phyloP scores from a whole-genome alignment of 1,284 basidiomycete species.

The Sanghuangporus baumii region DNA sequence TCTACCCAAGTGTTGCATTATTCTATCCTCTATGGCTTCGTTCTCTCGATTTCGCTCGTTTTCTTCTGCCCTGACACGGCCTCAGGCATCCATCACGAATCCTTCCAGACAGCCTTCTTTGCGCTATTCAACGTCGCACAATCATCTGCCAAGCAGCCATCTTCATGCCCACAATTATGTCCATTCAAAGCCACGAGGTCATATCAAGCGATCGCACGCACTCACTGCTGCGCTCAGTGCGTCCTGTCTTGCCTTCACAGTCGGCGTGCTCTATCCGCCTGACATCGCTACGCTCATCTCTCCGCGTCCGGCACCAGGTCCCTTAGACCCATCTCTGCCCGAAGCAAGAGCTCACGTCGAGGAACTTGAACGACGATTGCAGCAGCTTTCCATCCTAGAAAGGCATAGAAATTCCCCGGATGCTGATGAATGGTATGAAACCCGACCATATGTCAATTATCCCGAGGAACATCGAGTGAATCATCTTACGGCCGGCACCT shows the following conservation, averaged over 20 bases:
- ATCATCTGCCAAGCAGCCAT: neutral
- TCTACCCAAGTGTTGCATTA: neutral
- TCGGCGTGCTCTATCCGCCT: conserved; percentile 63
- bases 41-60: neutral
- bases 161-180: neutral
- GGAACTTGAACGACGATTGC: conserved; percentile 64
- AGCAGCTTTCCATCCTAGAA: conserved; percentile 57
- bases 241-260: conserved; percentile 34
- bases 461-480: conserved; percentile 71
- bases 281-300: conserved; percentile 56
- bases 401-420: conserved; percentile 44
- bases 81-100: neutral
- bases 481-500: conserved; percentile 78
- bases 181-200: neutral
- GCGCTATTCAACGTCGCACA: neutral
- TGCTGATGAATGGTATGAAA: conserved; percentile 64
- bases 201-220: conserved; percentile 10
- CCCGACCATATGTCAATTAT: conserved; percentile 67
- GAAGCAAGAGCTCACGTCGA: conserved; percentile 56
- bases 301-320: conserved; percentile 68
- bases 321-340: conserved; percentile 55
- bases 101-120: neutral
- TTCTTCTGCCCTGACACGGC: neutral
- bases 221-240: conserved; percentile 5
- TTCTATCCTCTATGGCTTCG: neutral